Conservation (phyloP, 1,284 basidiomycete species). For the Athelia psychrophila region DNA sequence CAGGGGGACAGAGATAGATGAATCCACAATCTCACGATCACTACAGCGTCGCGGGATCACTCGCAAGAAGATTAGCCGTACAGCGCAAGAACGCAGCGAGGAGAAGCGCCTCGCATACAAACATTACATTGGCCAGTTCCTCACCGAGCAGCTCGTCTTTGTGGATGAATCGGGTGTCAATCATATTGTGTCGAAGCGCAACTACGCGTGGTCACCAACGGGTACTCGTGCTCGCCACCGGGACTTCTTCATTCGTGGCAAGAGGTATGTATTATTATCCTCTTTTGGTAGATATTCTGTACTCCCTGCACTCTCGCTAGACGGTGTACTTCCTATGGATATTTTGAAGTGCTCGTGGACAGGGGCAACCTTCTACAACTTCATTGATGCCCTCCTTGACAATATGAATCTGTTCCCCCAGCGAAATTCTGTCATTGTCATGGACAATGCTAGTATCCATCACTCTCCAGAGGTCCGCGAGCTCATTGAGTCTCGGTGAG, state of each 20-base stretch:
- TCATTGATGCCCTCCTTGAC: conserved; percentile 20
- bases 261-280: not conserved
- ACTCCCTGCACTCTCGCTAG: conserved; percentile 19
- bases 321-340: conserved; percentile 19
- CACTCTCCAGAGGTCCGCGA: conserved; percentile 23
- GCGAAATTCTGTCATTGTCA: conserved; percentile 29
- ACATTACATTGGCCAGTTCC: not conserved
- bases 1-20: not conserved
- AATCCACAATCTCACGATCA: not conserved
- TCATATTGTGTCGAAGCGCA: not conserved
- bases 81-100: not conserved
- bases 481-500: conserved; percentile 26
- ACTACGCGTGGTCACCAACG: conserved; percentile 1
- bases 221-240: not conserved
- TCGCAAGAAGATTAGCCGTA: not conserved
- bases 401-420: conserved; percentile 26
- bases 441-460: conserved; percentile 35
- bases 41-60: not conserved
- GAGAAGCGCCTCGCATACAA: not conserved
- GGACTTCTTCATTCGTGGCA: conserved; percentile 1
- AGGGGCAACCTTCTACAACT: conserved; percentile 14
- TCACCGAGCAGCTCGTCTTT: conserved; percentile 2
- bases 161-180: conserved; percentile 3
- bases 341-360: conserved; percentile 17
- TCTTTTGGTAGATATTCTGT: conserved; percentile 13